phyloP scores from a whole-genome alignment of 768 basidiomycete genomes.

The Mycena maculata region DNA sequence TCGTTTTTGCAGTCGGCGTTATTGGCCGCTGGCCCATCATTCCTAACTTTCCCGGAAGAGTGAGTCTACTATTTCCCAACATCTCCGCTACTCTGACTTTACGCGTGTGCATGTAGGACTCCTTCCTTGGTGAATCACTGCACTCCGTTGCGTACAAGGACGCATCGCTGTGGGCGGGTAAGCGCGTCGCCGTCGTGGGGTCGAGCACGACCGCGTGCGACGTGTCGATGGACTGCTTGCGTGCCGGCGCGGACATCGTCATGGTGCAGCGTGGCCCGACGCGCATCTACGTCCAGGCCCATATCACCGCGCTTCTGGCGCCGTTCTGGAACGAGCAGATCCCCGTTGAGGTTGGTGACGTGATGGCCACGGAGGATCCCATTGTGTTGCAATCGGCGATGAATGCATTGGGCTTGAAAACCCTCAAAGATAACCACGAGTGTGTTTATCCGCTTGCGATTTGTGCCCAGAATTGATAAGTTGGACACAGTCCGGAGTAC shows the following conservation, averaged over 20 bases:
- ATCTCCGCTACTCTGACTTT: not conserved
- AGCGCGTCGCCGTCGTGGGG: slow-evolving; percentile 66
- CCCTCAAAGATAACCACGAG: slow-evolving; percentile 17
- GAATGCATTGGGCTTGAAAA: not conserved
- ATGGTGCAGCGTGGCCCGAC: slow-evolving; percentile 57
- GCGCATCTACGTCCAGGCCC: slow-evolving; percentile 36
- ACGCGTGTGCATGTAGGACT: slow-evolving; percentile 45
- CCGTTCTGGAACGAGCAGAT: slow-evolving; percentile 27
- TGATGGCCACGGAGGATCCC: slow-evolving; percentile 31
- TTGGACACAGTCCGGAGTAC: slow-evolving; percentile 25
- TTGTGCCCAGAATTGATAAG: too few species aligned
- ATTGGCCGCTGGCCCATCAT: slow-evolving; percentile 26
- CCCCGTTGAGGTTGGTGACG: slow-evolving; percentile 28
- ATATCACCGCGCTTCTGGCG: slow-evolving; percentile 3
- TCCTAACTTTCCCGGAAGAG: slow-evolving; percentile 30
- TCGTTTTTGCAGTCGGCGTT: slow-evolving; percentile 41
- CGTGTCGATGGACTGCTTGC: slow-evolving; percentile 27
- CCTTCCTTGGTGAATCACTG: slow-evolving; percentile 59
- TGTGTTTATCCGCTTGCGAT: not conserved
- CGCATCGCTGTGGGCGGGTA: slow-evolving; percentile 58
- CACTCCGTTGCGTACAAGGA: slow-evolving; percentile 59
- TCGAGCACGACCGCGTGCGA: slow-evolving; percentile 51
- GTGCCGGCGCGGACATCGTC: slow-evolving; percentile 36
- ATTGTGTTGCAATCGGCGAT: slow-evolving; percentile 22
- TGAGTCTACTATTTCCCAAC: not conserved